Evolutionary conservation across 1,139 yeast species (phyloP).

Genomic region (Kodamaea fungicola): DNA sequence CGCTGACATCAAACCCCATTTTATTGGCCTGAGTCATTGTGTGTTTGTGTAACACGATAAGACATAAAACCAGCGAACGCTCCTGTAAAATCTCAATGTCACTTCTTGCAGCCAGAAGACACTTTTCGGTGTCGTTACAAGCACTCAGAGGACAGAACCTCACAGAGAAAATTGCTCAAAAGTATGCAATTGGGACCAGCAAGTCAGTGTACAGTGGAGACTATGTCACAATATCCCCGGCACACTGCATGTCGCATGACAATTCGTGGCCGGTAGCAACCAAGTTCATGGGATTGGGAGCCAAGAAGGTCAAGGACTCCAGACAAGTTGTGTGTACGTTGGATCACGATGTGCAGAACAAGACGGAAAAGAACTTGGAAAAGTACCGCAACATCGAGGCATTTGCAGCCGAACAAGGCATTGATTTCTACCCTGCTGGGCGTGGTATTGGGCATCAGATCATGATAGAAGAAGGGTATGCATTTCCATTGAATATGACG

Average conservation of each 20-base stretch:
- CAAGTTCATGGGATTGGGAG: constrained; percentile 94
- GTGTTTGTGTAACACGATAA: no score
- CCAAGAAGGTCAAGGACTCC: constrained; percentile 73
- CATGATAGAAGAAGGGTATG: constrained; percentile 98
- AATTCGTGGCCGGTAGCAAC: constrained; percentile 99
- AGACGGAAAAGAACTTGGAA: constrained; percentile 77
- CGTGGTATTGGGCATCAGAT: constrained; percentile 98
- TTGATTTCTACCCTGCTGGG: constrained; percentile 97
- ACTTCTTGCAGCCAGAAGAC: constrained; percentile 1
- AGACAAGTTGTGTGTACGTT: constrained; percentile 92
- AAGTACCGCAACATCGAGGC: constrained; percentile 85
- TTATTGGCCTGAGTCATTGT: background rate
- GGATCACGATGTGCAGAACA: constrained; percentile 97
- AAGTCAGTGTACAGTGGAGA: constrained; percentile 85
- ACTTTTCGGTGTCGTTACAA: constrained; percentile 4
- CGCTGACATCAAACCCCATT: background rate
- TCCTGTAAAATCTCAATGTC: background rate
- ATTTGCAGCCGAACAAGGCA: constrained; percentile 88
- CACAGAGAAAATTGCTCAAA: constrained; percentile 93
- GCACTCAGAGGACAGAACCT: constrained; percentile 62
- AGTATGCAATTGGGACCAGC: constrained; percentile 78
- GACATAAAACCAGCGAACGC: no score
- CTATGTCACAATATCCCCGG: constrained; percentile 91
- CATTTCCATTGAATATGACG: constrained; percentile 87
- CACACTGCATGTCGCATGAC: constrained; percentile 98